Conservation (phyloP, 768 basidiomycete genomes). For the Lentinula guzmanii region DNA sequence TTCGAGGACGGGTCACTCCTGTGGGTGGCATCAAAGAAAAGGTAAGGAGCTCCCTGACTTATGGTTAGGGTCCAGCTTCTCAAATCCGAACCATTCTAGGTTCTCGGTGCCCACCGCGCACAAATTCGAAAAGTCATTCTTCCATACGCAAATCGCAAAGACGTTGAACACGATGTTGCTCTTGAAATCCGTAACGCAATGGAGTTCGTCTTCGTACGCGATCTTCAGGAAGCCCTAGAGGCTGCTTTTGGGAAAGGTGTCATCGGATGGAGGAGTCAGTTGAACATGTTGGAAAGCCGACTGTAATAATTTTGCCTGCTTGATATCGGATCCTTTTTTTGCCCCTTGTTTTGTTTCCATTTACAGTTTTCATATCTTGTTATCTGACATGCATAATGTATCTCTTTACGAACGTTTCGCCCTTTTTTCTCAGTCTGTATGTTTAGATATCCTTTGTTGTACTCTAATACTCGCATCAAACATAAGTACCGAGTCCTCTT, state of each 20-base stretch:
- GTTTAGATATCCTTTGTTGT: not conserved
- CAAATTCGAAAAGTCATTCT: conserved; percentile 79
- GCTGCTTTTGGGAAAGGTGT: conserved; percentile 74
- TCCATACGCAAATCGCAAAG: conserved; percentile 79
- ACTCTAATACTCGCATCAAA: not conserved
- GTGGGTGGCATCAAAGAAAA: conserved; percentile 93
- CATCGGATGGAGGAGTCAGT: conserved; percentile 56
- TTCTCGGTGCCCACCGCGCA: conserved; percentile 86
- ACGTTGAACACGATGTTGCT: conserved; percentile 83
- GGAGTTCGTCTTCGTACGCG: conserved; percentile 78
- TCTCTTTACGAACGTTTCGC: not conserved
- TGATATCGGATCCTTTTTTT: not conserved
- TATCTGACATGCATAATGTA: not conserved
- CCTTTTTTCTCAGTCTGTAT: not conserved
- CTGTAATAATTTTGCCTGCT: conserved; percentile 22
- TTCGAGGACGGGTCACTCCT: conserved; percentile 74
- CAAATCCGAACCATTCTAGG: conserved; percentile 19
- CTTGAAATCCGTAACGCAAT: conserved; percentile 66
- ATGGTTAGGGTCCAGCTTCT: not conserved
- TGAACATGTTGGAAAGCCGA: conserved; percentile 47
- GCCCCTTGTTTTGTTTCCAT: not conserved
- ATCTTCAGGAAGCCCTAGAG: conserved; percentile 73
- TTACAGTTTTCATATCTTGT: not conserved
- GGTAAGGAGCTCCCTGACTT: conserved; percentile 11
- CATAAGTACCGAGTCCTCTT: too few relatives aligned